phyloP scores from a whole-genome alignment of 176 grass and related monocot genomes.

The Microstegium vimineum region DNA sequence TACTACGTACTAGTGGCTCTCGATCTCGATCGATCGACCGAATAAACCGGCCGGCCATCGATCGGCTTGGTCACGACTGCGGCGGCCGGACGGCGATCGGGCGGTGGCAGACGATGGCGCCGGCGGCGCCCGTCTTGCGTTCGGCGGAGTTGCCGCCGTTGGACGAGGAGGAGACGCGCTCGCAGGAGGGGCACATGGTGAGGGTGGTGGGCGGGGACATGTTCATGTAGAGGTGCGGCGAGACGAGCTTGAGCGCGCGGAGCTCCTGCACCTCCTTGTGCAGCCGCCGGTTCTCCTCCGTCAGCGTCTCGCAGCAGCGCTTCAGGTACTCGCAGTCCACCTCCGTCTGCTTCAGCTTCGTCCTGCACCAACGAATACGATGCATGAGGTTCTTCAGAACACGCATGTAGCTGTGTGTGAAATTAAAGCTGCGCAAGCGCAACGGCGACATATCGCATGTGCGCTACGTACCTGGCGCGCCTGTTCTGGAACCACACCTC shows the following conservation, averaged over 20 bases:
- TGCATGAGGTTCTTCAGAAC: background rate
- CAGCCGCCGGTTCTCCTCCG: constrained; percentile 83
- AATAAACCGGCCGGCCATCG: no score
- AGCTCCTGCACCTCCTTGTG: constrained; percentile 87
- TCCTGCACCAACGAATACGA: constrained; percentile 27
- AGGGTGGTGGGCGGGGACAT: constrained; percentile 78
- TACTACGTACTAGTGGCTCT: constrained; percentile 1
- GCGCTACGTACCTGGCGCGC: constrained; percentile 58
- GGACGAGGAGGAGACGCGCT: constrained; percentile 43
- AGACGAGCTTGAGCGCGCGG: constrained; percentile 69
- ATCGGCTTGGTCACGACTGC: constrained; percentile 22
- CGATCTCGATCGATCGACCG: background rate
- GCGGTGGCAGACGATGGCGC: constrained; percentile 32
- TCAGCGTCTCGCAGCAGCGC: constrained; percentile 90
- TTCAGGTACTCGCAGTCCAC: constrained; percentile 93
- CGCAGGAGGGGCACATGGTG: constrained; percentile 90
- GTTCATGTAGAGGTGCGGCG: constrained; percentile 63
- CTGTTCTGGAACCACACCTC: constrained; percentile 99
- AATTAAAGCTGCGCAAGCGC: background rate
- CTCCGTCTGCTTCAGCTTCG: constrained; percentile 97
- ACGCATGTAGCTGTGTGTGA: background rate
- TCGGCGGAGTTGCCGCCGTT: background rate
- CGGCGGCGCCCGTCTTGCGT: background rate
- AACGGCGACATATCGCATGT: constrained; percentile 30
- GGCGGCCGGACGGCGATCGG: constrained; percentile 60